phyloP scores from a whole-genome alignment of 805 yeast genomes.

The Hanseniaspora occidentalis region DNA sequence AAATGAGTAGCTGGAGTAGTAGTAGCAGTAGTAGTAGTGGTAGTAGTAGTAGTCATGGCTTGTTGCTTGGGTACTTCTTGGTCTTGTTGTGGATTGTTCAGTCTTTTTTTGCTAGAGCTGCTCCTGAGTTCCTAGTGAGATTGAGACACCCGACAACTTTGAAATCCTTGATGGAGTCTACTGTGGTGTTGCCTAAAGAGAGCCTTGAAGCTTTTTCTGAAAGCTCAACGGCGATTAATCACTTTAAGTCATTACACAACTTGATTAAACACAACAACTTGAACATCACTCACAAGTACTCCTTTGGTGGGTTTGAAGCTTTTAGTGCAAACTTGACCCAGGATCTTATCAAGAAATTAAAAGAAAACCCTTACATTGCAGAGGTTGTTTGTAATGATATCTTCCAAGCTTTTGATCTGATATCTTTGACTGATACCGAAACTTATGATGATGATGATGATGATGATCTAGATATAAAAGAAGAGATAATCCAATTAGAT shows the following conservation, averaged over 20 bases:
- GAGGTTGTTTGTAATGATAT: slow-evolving; percentile 57
- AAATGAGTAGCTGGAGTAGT: too few relatives aligned
- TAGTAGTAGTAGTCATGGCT: too few relatives aligned
- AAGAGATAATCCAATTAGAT: slow-evolving; percentile 4
- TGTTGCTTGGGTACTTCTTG: too few relatives aligned
- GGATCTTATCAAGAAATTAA: slow-evolving; percentile 34
- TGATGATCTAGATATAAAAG: not conserved
- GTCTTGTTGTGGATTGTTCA: too few relatives aligned
- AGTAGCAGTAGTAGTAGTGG: too few relatives aligned
- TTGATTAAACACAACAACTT: slow-evolving; percentile 12
- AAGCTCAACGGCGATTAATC: too few relatives aligned
- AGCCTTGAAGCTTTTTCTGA: too few relatives aligned
- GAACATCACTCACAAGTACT: slow-evolving; percentile 34
- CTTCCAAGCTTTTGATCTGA: slow-evolving; percentile 42
- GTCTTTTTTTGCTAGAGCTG: too few relatives aligned
- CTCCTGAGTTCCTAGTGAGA: slow-evolving; percentile 35
- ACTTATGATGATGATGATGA: not conserved
- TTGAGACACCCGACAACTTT: slow-evolving; percentile 38
- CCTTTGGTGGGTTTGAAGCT: slow-evolving; percentile 63
- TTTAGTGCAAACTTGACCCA: slow-evolving; percentile 50
- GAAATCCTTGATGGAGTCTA: slow-evolving; percentile 37
- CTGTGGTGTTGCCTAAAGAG: not conserved
- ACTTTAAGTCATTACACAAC: slow-evolving; percentile 12
- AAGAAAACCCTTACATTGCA: slow-evolving; percentile 48
- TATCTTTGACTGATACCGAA: slow-evolving; percentile 17